phyloP scores from a whole-genome alignment of 2,329 filamentous ascomycete species.

The Alternaria triticimaculans region DNA sequence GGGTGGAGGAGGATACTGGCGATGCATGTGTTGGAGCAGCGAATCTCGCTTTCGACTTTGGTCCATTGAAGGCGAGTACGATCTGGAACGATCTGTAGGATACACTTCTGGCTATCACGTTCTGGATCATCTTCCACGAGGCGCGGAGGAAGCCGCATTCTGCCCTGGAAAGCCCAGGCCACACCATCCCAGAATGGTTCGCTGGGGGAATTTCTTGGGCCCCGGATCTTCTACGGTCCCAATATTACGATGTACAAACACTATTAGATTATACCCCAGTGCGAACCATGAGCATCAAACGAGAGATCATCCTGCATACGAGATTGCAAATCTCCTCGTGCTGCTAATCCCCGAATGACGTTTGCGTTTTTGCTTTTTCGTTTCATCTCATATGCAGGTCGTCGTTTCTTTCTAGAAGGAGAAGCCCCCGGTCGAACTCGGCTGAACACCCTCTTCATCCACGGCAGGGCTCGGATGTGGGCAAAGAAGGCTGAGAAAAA shows the following conservation, averaged over 20 bases:
- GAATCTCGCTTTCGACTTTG: not conserved
- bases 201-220: not conserved
- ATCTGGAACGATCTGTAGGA: slow-evolving; percentile 7
- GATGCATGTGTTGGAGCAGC: not conserved
- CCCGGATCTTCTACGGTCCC: not conserved
- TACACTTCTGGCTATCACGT: not conserved
- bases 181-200: not conserved
- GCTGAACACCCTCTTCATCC: slow-evolving; percentile 6
- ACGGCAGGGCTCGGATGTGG: not conserved
- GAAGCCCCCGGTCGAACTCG: slow-evolving; percentile 8
- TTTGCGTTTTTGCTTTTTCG: slow-evolving; percentile 7
- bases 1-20: not conserved
- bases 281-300: slow-evolving; percentile 1
- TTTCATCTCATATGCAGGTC: not conserved
- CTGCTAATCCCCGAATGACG: slow-evolving; percentile 6
- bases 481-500: slow-evolving; percentile 1
- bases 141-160: not conserved
- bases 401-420: not conserved
- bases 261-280: slow-evolving; percentile 1
- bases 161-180: not conserved
- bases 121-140: not conserved
- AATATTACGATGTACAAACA: not conserved
- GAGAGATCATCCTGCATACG: slow-evolving; percentile 4
- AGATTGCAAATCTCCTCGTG: slow-evolving; percentile 7
- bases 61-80: not conserved